Percentiles rank a stretch among this genome's conserved stretches.
These are phyloP conservation scores for Tetragonia tetragonoides DNA, from an alignment of 148 eudicot species.

Conservation along the genomic window DNA sequence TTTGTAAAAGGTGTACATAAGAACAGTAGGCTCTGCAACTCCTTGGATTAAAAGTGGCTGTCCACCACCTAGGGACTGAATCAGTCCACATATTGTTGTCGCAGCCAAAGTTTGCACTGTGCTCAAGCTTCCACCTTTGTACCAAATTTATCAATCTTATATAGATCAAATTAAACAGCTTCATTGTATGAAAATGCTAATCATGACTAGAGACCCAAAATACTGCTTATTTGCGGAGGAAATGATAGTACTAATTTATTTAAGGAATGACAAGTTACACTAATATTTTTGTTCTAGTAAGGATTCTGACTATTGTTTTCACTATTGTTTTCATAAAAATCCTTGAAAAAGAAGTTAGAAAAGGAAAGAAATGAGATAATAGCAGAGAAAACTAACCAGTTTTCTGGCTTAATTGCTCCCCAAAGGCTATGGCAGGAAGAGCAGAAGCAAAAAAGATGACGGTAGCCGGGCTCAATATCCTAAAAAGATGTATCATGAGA, in stretches of 20 bases:
- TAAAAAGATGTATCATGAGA: not conserved
- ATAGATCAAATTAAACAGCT: no score
- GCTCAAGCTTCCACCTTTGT: conserved; percentile 59
- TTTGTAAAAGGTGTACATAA: conserved; percentile 66
- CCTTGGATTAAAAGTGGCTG: conserved; percentile 70
- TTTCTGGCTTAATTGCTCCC: conserved; percentile 55
- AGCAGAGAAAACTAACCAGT: conserved; percentile 39
- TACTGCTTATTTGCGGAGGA: no score
- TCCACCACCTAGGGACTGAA: conserved; percentile 68
- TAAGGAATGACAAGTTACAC: no score
- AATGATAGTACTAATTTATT: no score
- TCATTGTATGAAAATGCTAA: no score
- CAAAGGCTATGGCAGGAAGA: conserved; percentile 66
- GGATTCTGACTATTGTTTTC: no score
- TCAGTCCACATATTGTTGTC: conserved; percentile 71
- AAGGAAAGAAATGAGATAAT: not conserved
- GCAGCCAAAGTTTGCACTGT: conserved; percentile 67
- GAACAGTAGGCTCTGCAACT: conserved; percentile 79
- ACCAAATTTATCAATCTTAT: not conserved
- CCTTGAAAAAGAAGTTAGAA: no score
- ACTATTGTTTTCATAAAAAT: no score
- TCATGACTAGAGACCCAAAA: no score
- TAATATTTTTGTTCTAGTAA: no score
- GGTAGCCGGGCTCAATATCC: conserved; percentile 62
- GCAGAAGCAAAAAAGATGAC: conserved; percentile 66